Evolutionary conservation across 2,329 filamentous ascomycete genomes (phyloP).

Genomic region (Aspergillus fumigatus): DNA sequence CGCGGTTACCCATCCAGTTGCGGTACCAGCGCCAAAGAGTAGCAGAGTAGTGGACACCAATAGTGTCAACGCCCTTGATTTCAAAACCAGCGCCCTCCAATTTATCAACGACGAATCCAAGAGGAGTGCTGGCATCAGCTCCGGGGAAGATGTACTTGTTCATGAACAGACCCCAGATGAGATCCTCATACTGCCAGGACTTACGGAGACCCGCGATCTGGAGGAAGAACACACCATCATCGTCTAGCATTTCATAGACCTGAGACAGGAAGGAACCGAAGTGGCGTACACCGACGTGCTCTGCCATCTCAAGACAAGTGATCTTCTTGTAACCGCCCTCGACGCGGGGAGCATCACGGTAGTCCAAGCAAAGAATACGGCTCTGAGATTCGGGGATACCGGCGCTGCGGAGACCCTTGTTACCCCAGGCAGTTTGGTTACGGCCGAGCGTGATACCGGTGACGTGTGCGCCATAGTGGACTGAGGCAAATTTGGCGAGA

Average conservation of each 20-base stretch:
- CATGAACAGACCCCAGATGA: conserved; percentile 98
- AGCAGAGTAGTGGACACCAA: conserved; percentile 94
- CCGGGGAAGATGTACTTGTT: conserved; percentile 99
- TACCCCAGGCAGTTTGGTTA: conserved; percentile 97
- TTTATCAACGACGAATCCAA: conserved; percentile 79
- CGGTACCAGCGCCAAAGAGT: conserved; percentile 98
- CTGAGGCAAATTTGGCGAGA: conserved; percentile 84
- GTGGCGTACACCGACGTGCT: conserved; percentile 94
- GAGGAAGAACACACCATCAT: conserved; percentile 92
- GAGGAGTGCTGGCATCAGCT: conserved; percentile 88
- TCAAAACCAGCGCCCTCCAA: conserved; percentile 86
- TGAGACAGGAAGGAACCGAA: conserved; percentile 76
- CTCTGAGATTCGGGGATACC: conserved; percentile 84
- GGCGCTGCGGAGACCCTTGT: conserved; percentile 76
- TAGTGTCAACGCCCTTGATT: conserved; percentile 85
- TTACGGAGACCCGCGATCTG: conserved; percentile 93
- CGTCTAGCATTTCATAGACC: conserved; percentile 91
- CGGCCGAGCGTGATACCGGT: conserved; percentile 91
- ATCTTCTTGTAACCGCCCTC: conserved; percentile 86
- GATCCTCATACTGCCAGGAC: conserved; percentile 95
- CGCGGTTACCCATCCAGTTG: conserved; percentile 92
- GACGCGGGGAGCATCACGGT: conserved; percentile 84
- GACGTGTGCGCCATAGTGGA: conserved; percentile 80
- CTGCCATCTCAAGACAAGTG: conserved; percentile 96
- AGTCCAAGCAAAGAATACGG: conserved; percentile 92